Evolutionary conservation across 78 protist genomes (phyloP).

Genomic region (Acrasis kona): DNA sequence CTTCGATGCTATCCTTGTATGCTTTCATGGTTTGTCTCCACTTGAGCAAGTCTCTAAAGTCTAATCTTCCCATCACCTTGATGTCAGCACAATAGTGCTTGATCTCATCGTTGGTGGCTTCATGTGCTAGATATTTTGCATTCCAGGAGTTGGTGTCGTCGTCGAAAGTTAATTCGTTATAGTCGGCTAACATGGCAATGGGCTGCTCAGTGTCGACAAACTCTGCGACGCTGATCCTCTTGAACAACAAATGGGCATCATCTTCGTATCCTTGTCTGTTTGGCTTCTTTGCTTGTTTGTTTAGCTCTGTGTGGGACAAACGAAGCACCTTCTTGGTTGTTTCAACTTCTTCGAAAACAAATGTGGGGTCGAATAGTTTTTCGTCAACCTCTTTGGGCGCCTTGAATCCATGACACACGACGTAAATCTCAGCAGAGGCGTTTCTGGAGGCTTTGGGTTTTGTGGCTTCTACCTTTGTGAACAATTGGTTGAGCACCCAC

Average conservation of each 20-base stretch:
- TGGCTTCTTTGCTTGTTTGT: slow-evolving; percentile 3
- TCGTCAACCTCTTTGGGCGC: slow-evolving; percentile 87
- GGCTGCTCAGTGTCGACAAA: slow-evolving; percentile 40
- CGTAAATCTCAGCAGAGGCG: slow-evolving; percentile 97
- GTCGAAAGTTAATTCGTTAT: slow-evolving; percentile 40
- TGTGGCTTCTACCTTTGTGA: slow-evolving; percentile 89
- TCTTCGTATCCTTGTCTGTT: slow-evolving; percentile 53
- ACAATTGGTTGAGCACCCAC: slow-evolving; percentile 86
- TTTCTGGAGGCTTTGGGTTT: slow-evolving; percentile 89
- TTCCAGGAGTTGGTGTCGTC: slow-evolving; percentile 17
- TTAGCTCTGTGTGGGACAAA: not conserved
- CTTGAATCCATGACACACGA: slow-evolving; percentile 85
- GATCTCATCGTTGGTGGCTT: slow-evolving; percentile 66
- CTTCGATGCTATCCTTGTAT: not conserved
- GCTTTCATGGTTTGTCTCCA: slow-evolving; percentile 49
- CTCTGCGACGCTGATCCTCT: slow-evolving; percentile 12
- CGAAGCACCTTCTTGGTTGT: not conserved
- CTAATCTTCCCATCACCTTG: slow-evolving; percentile 65
- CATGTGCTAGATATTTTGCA: slow-evolving; percentile 19
- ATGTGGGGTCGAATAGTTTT: slow-evolving; percentile 71
- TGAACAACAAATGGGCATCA: not conserved
- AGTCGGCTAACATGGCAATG: slow-evolving; percentile 19
- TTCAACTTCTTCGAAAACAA: slow-evolving; percentile 63
- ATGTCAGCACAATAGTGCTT: slow-evolving; percentile 42
- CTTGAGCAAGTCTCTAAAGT: slow-evolving; percentile 45